Percentiles rank a stretch among this genome's conserved stretches.
Conservation (phyloP, 2,329 filamentous ascomycete genomes). For the Fusarium sp. region DNA sequence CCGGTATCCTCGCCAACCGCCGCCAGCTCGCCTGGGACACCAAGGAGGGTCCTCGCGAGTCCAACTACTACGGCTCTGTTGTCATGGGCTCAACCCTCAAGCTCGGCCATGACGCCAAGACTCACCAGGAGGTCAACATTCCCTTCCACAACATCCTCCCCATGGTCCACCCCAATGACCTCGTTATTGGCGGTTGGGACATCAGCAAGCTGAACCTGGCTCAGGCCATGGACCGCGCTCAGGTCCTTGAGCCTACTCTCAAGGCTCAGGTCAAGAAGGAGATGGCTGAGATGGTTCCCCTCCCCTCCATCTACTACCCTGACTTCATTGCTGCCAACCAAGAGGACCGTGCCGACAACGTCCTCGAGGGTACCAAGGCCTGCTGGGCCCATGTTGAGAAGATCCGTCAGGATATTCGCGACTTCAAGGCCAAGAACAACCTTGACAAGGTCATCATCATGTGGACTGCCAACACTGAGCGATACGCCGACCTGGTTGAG, state of each 20-base stretch:
- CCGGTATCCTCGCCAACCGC: slow-evolving; percentile 96
- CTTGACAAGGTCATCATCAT: slow-evolving; percentile 97
- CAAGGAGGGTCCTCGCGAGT: slow-evolving; percentile 84
- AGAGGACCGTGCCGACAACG: slow-evolving; percentile 94
- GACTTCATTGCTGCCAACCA: slow-evolving; percentile 99
- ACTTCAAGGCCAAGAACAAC: slow-evolving; percentile 88
- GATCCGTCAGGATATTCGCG: slow-evolving; percentile 91
- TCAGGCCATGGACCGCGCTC: slow-evolving; percentile 93
- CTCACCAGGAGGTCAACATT: slow-evolving; percentile 92
- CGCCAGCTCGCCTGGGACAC: slow-evolving; percentile 91
- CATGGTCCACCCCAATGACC: slow-evolving; percentile 97
- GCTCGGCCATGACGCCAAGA: slow-evolving; percentile 89
- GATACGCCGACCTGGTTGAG: slow-evolving; percentile 88
- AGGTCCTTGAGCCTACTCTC: slow-evolving; percentile 94
- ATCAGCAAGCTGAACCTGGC: slow-evolving; percentile 93
- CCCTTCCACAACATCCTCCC: slow-evolving; percentile 95
- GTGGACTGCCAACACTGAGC: slow-evolving; percentile 99
- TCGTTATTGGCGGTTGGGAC: slow-evolving; percentile 97
- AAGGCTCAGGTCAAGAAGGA: slow-evolving; percentile 94
- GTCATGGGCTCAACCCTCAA: slow-evolving; percentile 98
- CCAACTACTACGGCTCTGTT: slow-evolving; percentile 99
- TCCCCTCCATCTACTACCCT: slow-evolving; percentile 97
- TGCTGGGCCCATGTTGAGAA: slow-evolving; percentile 91
- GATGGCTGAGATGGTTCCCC: slow-evolving; percentile 88
- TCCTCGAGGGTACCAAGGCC: slow-evolving; percentile 87